Evolutionary conservation across 2,329 filamentous ascomycete genomes (phyloP), one percentile per base, ranked within the genome.

Genomic region (Colletotrichum coccodes): DNA sequence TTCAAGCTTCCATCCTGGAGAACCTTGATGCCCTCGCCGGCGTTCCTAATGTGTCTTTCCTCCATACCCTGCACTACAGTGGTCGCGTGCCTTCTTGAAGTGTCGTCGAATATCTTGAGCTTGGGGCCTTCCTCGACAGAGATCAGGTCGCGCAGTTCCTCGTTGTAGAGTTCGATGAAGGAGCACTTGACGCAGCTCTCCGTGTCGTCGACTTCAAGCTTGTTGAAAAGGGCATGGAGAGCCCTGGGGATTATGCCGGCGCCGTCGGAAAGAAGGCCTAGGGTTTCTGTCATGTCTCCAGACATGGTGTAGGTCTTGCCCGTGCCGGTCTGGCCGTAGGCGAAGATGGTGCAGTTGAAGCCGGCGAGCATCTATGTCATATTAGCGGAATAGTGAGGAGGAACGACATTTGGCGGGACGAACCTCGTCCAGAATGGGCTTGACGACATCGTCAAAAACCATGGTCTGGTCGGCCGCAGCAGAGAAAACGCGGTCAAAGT

Each of bases 261-360:
- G 44, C 91, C 92, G 77, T 98, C 96, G 1, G 95, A 95, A 16
- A 97, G 86, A 68, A 97, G 90, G 2, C 95, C 94, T 42, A 94
- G 81, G 0, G 90, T 94, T 74, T 98, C 93, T 16, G 89, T 93
- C 90, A 99, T 98, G 79, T 99, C 95, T 63, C 96, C 96, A 0
- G 95, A 97, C 96, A 99, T 99, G 28, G 96, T 99, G 80, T 99
- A 99, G 16, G 96, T 99, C 80, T 99, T 99, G 74, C 96, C 96
- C 0, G 96, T 99, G 50, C 96, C 96, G 0, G 96, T 99, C 79
- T 99, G 96, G 30, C 96, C 96, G 79, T 99, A 99, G 38, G 96
- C 96, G 75, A 99, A 99, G 69, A 99, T 97, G 6, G 96, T 99
- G 82, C 96, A 99, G 79, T 99, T 99, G 83, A 94, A 98, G 60